Conservation (phyloP, 1,284 basidiomycete species). For the Sporisorium iseilematis-ciliati region DNA sequence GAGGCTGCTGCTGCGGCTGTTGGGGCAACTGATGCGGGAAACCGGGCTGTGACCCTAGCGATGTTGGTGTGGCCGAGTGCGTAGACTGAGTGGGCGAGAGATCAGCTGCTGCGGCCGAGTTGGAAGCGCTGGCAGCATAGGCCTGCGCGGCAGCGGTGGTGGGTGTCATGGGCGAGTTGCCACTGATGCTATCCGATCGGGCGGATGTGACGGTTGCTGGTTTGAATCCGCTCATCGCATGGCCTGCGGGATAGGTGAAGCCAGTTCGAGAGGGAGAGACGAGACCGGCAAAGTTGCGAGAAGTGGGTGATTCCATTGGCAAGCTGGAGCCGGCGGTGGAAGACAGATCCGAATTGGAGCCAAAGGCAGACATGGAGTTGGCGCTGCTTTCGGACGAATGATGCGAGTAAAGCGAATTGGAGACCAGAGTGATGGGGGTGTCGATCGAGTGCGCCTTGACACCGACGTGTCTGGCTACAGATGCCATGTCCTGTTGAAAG, state of each 20-base stretch:
- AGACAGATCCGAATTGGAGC: slow-evolving; percentile 32
- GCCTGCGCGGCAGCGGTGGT: slow-evolving; percentile 27
- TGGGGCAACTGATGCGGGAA: slow-evolving; percentile 22
- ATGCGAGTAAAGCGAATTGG: slow-evolving; percentile 43
- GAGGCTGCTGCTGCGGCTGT: slow-evolving; percentile 22
- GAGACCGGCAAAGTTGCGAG: slow-evolving; percentile 39
- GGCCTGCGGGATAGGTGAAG: slow-evolving; percentile 33
- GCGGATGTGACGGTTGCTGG: slow-evolving; percentile 26
- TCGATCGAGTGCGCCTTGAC: slow-evolving; percentile 52
- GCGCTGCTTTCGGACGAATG: slow-evolving; percentile 32
- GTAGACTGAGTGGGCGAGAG: slow-evolving; percentile 45
- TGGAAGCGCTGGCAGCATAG: slow-evolving; percentile 16
- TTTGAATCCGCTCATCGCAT: slow-evolving; percentile 49
- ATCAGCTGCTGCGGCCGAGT: slow-evolving; percentile 19
- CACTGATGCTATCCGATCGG: slow-evolving; percentile 28
- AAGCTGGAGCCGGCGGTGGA: slow-evolving; percentile 34
- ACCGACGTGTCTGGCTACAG: slow-evolving; percentile 49
- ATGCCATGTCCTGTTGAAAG: slow-evolving; percentile 60
- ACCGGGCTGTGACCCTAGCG: slow-evolving; percentile 32
- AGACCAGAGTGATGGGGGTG: slow-evolving; percentile 44
- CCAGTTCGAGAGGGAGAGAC: slow-evolving; percentile 46
- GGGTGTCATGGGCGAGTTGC: slow-evolving; percentile 38
- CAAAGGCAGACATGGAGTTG: slow-evolving; percentile 27
- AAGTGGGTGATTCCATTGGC: slow-evolving; percentile 46
- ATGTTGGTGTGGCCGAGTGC: slow-evolving; percentile 34